Base-by-base conservation (phyloP, 148 eudicot genomes). In the Cornus florida region DNA sequence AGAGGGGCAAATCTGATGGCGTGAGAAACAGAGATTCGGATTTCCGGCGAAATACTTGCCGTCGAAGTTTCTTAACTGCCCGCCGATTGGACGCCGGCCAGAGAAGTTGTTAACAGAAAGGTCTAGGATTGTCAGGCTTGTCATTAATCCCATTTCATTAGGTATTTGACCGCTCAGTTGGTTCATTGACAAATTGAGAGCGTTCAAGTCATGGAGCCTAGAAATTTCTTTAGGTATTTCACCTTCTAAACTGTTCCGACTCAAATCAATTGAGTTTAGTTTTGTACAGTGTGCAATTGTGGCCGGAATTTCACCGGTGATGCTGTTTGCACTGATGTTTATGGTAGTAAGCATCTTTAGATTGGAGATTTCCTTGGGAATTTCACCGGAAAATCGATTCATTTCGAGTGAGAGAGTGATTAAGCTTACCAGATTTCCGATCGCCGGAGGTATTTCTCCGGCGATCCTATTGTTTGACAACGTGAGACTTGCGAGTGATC, bases 91-190 rank as follows among this genome's bases (percentile, higher is more conserved):
- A 14, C 86, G 72, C 10, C 69, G 31, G 0, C 94, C 94, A 43
- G 83, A 87, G 12, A 91, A 79, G 65, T 91, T 77, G 23, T 91
- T 91, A 66, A 62, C 50, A 5, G 94, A 91, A 19, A 91, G 85
- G 31, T 91, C 94, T 1, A 91, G 80, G 0, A 48, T 48, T 0
- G 87, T 76, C 2, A 91, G 79, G 38, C 89, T 83, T 12, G 33
- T 28, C 70, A 80, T 83, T 0, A 78, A 70, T 8, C 82, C 81
- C 16, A 91, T 73, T 19, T 82, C 86, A 2, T 16, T 57, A 0
- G 90, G 94, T 7, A 91, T 91, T 11, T 80, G 81, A 7, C 94
- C 94, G 0, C 79, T 84, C 3, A 91, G 74, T 17, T 80, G 72
- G 59, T 91, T 91, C 0, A 65, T 70, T 0, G 92, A 89, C 33